Percentiles rank a stretch among this genome's conserved stretches.
These are phyloP conservation scores for Penicillium nucicola DNA, from an alignment of 495 filamentous ascomycete species.

Conservation along the genomic window DNA sequence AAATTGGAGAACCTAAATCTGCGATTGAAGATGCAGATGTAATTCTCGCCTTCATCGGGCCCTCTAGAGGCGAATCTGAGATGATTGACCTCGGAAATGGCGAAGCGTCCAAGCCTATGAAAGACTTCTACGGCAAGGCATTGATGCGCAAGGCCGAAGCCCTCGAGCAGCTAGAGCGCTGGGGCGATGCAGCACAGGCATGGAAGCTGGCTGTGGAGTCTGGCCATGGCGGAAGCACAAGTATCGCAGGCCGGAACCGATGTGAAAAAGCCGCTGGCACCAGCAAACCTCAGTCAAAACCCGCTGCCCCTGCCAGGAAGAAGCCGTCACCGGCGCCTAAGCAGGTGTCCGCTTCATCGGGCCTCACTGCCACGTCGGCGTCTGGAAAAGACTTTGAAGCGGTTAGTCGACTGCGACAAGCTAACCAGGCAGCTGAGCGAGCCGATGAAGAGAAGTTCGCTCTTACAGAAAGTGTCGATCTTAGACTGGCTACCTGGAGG, in stretches of 20 bases:
- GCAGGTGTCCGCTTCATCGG: conserved; percentile 47
- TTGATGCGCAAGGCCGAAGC: conserved; percentile 93
- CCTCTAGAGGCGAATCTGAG: conserved; percentile 73
- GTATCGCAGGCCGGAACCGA: conserved; percentile 80
- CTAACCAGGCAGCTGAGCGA: conserved; percentile 77
- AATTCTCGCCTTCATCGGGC: conserved; percentile 77
- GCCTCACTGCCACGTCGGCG: conserved; percentile 30
- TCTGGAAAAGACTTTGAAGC: conserved; percentile 48
- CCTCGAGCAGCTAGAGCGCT: conserved; percentile 91
- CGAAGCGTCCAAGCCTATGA: conserved; percentile 79
- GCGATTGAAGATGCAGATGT: conserved; percentile 79
- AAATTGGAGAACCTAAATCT: conserved; percentile 83
- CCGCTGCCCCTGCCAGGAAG: conserved; percentile 34
- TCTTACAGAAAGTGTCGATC: conserved; percentile 79
- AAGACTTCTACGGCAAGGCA: conserved; percentile 87
- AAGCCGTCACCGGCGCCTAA: conserved; percentile 34
- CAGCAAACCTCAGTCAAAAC: conserved; percentile 45
- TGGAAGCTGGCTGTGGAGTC: conserved; percentile 84
- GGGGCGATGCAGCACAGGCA: conserved; percentile 72
- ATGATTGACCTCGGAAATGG: conserved; percentile 63
- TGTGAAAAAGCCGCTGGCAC: conserved; percentile 79
- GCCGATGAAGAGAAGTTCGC: conserved; percentile 91
- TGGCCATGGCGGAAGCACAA: conserved; percentile 76
- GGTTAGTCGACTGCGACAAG: conserved; percentile 72
- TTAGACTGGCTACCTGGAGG: conserved; percentile 72